Evolutionary conservation across 176 grass and related monocot genomes (phyloP), one percentile per base, ranked within the genome.

Genomic region (Triticum aestivum): DNA sequence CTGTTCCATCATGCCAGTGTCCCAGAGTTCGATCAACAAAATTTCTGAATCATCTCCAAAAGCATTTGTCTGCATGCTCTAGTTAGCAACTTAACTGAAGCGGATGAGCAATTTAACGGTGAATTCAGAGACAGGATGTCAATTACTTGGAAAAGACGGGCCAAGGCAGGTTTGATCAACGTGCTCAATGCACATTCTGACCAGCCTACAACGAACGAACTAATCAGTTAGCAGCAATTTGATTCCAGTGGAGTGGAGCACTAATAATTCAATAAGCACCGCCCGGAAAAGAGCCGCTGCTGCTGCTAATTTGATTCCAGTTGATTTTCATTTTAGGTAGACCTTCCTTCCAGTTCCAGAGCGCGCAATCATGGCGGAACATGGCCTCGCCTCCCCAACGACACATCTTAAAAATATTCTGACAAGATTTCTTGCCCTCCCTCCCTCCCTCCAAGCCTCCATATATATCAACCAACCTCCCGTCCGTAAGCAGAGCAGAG

Each of bases 301-400:
- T 79, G 65, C 79, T 69, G 44, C 44, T 45, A 79, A 77, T 69
- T 83, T 41, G 65, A 42, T 61, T 84, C 45, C 58, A 38, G 21
- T 13, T 18, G 75, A 24, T 21, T 47, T 47, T 13, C 44, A 14
- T 13, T 92, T 90, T 90, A 86, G 90, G 86, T 92, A 68, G 86
- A 95, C 90, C 90, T 88, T 92, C 88, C 83, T 51, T 5, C 23
- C 6, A 3, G 6, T 54, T 54, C 51, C 51, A 65, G 38, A 84
- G 71, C 39, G 83, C 85, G 67, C 90, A 92, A 89, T 92, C 77
- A 95, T 95, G 78, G 75, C 82, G 39, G 87, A 95, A 95, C 90
- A 89, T 95, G 93, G 82, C 90, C 90, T 80, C 61, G 9, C 84
- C 87, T 65, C 83, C 45, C 77, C 84, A 92, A 76, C 87, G 42